Base-by-base conservation (phyloP, 306 rosid genomes). In the Betula pendula region DNA sequence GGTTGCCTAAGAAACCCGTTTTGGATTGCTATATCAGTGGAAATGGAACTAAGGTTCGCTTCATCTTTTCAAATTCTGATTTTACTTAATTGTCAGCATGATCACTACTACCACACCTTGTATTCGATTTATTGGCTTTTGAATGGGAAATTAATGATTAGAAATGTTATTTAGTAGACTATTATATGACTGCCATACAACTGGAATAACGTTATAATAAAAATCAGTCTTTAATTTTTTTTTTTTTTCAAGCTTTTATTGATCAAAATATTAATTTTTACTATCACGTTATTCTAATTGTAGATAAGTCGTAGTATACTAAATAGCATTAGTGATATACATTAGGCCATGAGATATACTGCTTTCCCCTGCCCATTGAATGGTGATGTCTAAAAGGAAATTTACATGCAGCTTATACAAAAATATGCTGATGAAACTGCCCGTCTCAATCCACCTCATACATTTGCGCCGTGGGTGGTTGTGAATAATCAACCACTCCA, bases 401-500 rank as follows among this genome's bases (percentile, higher is more conserved):
- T 65, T 74, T 73, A 2, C 44, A 55, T 84, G 85, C 89, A 88
- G 90, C 85, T 88, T 44, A 88, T 79, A 69, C 78, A 56, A 35
- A 75, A 56, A 14, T 84, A 76, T 77, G 85, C 86, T 3, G 42
- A 76, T 5, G 86, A 85, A 79, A 80, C 75, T 11, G 72, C 82
- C 53, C 78, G 75, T 29, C 88, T 88, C 27, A 19, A 43, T n/a
- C 93, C 91, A 58, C 85, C 79, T 68, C 80, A 10, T 73, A 55
- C 73, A 69, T 74, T 74, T 78, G 72, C 87, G 44, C 96, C 96
- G 60, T 88, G 96, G 96, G 84, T 90, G 74, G 66, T 87, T 49
- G 90, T 87, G 74, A 85, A 87, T 78, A 79, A 90, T 62, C 80
- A 85, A 44, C 87, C 93, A 43, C 69, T 90, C 40, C 82, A 73